Evolutionary conservation across 2,329 filamentous ascomycete species (phyloP).

Genomic region (Zasmidium cellare): DNA sequence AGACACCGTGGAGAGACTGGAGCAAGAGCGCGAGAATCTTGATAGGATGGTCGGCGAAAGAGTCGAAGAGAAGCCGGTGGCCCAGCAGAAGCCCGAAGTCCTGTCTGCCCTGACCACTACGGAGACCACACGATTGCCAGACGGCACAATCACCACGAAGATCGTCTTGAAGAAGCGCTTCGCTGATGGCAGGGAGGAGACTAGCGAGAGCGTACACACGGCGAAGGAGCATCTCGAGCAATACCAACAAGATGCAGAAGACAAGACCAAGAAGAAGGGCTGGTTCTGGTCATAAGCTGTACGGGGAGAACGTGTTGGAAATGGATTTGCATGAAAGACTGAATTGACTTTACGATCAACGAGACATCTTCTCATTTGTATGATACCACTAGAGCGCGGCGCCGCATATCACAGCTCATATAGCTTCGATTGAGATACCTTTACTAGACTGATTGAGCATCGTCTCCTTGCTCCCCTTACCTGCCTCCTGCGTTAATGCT

Average conservation of each 20-base stretch:
- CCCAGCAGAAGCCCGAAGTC: conserved; percentile 35
- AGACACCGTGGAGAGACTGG: conserved; percentile 4
- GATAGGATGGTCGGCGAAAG: conserved; percentile 7
- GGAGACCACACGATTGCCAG: conserved; percentile 54
- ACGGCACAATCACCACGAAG: conserved; percentile 60
- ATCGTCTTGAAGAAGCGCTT: conserved; percentile 60
- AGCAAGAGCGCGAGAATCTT: conserved; percentile 15
- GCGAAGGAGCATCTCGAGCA: conserved; percentile 11
- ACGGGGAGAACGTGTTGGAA: not conserved
- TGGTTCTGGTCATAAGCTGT: conserved; percentile 38
- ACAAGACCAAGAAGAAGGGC: conserved; percentile 22
- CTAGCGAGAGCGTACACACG: conserved; percentile 55
- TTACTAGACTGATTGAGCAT: too few relatives aligned
- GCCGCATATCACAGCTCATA: not conserved
- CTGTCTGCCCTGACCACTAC: conserved; percentile 60
- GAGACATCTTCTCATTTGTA: not conserved
- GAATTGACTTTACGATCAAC: not conserved
- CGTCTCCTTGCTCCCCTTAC: too few relatives aligned
- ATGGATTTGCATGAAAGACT: not conserved
- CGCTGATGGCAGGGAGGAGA: conserved; percentile 61
- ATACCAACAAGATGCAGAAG: conserved; percentile 1
- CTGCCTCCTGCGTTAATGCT: too few relatives aligned
- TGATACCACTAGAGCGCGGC: not conserved
- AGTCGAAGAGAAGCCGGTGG: not conserved
- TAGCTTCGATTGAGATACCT: not conserved